Percentiles rank a stretch among this genome's conserved stretches.
These are phyloP conservation scores for Komagataella pastoris DNA, from an alignment of 805 yeast species.

Conservation along the genomic window DNA sequence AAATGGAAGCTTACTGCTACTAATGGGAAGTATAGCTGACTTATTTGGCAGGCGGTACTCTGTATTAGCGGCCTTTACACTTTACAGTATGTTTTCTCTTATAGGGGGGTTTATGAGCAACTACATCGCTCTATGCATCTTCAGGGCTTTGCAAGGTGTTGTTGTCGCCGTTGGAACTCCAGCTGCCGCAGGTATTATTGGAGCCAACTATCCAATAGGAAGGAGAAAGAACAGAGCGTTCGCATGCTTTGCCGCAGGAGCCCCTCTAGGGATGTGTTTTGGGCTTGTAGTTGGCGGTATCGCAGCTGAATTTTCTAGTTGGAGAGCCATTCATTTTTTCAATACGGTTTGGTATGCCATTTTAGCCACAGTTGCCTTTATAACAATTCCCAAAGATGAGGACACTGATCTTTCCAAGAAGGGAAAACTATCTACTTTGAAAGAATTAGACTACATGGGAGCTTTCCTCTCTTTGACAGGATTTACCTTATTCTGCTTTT, in stretches of 20 bases:
- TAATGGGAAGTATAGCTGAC: conserved; percentile 25
- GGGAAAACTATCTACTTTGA: neutral
- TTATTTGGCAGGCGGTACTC: conserved; percentile 22
- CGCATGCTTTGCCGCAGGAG: conserved; percentile 25
- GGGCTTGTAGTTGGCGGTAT: conserved; percentile 28
- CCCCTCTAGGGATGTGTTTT: conserved; percentile 24
- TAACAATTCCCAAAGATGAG: conserved; percentile 20
- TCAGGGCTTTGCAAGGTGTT: conserved; percentile 25
- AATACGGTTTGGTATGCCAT: conserved; percentile 21
- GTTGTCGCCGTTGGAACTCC: conserved; percentile 23
- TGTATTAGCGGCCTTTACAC: conserved; percentile 5
- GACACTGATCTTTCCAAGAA: conserved; percentile 12
- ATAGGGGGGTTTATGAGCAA: conserved; percentile 18
- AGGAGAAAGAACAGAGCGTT: conserved; percentile 20
- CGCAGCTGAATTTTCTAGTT: conserved; percentile 17
- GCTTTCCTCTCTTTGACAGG: conserved; percentile 25
- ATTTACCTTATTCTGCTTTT: conserved; percentile 26
- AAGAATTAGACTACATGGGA: conserved; percentile 26
- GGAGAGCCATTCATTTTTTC: conserved; percentile 25
- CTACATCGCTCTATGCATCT: conserved; percentile 18
- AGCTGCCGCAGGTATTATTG: conserved; percentile 26
- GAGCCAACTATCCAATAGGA: conserved; percentile 19
- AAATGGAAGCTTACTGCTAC: conserved; percentile 20
- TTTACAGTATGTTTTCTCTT: conserved; percentile 12
- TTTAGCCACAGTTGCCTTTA: conserved; percentile 9